A percentile compares a stretch with the other conserved stretches of the same genome.
Conservation (phyloP, 2,329 filamentous ascomycete species). For the Verticillium dahliae region DNA sequence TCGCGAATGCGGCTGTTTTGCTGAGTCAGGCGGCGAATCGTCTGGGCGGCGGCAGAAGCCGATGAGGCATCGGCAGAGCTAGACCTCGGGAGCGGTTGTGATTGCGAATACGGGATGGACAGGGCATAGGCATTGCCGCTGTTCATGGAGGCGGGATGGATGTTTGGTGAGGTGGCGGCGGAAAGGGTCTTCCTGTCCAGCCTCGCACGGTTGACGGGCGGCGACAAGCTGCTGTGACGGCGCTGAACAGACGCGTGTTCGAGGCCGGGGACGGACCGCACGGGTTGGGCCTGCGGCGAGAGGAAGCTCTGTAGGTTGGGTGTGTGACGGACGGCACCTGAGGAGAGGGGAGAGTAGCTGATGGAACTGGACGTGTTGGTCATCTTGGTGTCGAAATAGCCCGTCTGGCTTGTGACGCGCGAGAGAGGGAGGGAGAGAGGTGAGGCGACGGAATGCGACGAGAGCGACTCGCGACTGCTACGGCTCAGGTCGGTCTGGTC, state of each 20-base stretch:
- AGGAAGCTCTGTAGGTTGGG: slow-evolving; percentile 15
- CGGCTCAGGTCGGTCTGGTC: slow-evolving; percentile 13
- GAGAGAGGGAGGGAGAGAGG: slow-evolving; percentile 30
- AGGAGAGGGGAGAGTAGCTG: slow-evolving; percentile 16
- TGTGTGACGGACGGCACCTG: slow-evolving; percentile 12
- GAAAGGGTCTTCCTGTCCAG: not conserved
- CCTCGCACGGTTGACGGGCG: slow-evolving; percentile 5
- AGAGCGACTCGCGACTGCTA: slow-evolving; percentile 18
- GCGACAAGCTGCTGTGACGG: slow-evolving; percentile 9
- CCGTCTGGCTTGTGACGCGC: slow-evolving; percentile 18
- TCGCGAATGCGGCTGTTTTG: slow-evolving; percentile 37
- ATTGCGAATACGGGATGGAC: slow-evolving; percentile 17
- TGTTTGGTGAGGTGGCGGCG: not conserved
- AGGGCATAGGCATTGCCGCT: slow-evolving; percentile 15
- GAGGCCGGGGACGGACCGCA: not conserved
- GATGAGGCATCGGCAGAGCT: slow-evolving; percentile 19
- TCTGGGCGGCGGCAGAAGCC: slow-evolving; percentile 19
- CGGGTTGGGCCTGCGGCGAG: slow-evolving; percentile 11
- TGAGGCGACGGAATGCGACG: slow-evolving; percentile 26
- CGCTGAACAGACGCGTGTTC: not conserved
- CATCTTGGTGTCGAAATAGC: slow-evolving; percentile 27
- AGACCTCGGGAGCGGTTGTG: slow-evolving; percentile 14
- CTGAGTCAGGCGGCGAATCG: slow-evolving; percentile 32
- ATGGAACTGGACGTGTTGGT: slow-evolving; percentile 11
- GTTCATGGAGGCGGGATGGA: slow-evolving; percentile 1